A percentile compares a stretch with the other conserved stretches of the same genome.
phyloP scores from a whole-genome alignment of 2,329 filamentous ascomycete species.

The Penicillium digitatum region DNA sequence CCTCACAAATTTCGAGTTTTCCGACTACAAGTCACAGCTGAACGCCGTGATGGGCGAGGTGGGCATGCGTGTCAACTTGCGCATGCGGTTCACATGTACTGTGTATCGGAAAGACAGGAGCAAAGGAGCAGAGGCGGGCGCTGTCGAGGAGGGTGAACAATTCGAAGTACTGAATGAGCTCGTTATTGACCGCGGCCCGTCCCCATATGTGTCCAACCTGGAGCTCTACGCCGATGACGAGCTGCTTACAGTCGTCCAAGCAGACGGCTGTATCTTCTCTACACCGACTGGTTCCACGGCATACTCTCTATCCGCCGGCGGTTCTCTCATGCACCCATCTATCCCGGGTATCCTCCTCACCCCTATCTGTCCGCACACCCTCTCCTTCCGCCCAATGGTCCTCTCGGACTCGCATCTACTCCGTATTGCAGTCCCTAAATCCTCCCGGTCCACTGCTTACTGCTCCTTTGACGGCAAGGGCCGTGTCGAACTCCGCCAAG shows the following conservation, averaged over 20 bases:
- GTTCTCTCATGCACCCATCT: conserved; percentile 91
- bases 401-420: conserved; percentile 91
- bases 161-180: conserved; percentile 98
- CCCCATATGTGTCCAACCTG: conserved; percentile 92
- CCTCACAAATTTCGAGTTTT: conserved; percentile 93
- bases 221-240: conserved; percentile 95
- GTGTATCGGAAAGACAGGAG: conserved; percentile 69
- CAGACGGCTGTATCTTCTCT: conserved; percentile 95
- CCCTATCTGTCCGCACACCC: conserved; percentile 93
- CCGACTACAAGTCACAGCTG: conserved; percentile 80
- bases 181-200: conserved; percentile 94
- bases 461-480: conserved; percentile 98
- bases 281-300: conserved; percentile 93
- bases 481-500: conserved; percentile 84
- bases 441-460: conserved; percentile 88
- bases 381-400: conserved; percentile 97
- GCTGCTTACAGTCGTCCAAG: conserved; percentile 90
- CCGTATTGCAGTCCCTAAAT: conserved; percentile 77
- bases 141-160: conserved; percentile 84
- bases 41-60: conserved; percentile 87
- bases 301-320: conserved; percentile 92
- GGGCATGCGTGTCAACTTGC: conserved; percentile 94
- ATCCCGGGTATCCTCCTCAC: conserved; percentile 96
- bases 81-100: conserved; percentile 98
- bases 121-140: conserved; percentile 47